These are phyloP conservation scores for Nitzschia sp. DNA, from an alignment of 108 stramenopile genomes.

Conservation along the genomic window DNA sequence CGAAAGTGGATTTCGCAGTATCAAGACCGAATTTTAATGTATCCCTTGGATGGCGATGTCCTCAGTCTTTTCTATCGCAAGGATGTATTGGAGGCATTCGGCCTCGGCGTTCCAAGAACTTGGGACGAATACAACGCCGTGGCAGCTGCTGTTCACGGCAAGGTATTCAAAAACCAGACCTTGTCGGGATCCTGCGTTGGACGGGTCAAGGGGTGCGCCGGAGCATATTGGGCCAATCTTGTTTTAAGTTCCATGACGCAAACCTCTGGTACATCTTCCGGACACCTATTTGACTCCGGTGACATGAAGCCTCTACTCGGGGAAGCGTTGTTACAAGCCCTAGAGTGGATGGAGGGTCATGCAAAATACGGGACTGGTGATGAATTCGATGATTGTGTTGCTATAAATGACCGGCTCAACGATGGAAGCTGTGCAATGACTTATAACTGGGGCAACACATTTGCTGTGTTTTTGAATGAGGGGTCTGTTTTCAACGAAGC, in stretches of 20 bases:
- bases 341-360: slow-evolving; percentile 29
- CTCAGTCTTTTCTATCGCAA: slow-evolving; percentile 35
- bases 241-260: slow-evolving; percentile 40
- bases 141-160: slow-evolving; percentile 28
- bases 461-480: slow-evolving; percentile 3
- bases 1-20: slow-evolving; percentile 31
- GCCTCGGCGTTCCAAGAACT: slow-evolving; percentile 31
- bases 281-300: slow-evolving; percentile 38
- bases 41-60: slow-evolving; percentile 41
- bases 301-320: slow-evolving; percentile 34
- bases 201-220: not conserved
- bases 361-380: slow-evolving; percentile 17
- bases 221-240: slow-evolving; percentile 29
- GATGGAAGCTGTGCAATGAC: slow-evolving; percentile 39
- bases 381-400: slow-evolving; percentile 21
- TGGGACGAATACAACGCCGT: slow-evolving; percentile 45
- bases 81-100: slow-evolving; percentile 31
- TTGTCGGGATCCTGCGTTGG: slow-evolving; percentile 33
- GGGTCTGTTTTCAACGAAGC: slow-evolving; percentile 5
- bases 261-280: slow-evolving; percentile 20
- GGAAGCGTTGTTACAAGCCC: slow-evolving; percentile 27
- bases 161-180: slow-evolving; percentile 16
- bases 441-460: slow-evolving; percentile 33
- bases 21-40: slow-evolving; percentile 27
- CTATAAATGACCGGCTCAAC: slow-evolving; percentile 17